Evolutionary conservation across 176 grass and related monocot species (phyloP).

Genomic region (Musa acuminata): DNA sequence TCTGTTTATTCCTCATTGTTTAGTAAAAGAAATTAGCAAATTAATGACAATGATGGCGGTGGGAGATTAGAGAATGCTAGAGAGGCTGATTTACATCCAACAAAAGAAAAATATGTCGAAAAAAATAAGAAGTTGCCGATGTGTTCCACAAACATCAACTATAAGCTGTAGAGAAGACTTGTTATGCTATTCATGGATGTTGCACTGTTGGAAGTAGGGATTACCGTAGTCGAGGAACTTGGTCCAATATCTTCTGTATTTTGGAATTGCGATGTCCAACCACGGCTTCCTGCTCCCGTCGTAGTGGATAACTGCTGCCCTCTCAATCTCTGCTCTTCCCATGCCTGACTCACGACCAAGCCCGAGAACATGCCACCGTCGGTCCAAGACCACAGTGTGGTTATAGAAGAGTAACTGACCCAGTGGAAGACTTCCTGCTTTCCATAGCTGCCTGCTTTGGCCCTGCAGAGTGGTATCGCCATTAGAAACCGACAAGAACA

Average conservation of each 20-base stretch:
- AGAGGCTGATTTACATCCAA: background rate
- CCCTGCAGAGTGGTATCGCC: constrained; percentile 34
- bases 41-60: too few species aligned
- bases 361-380: constrained; percentile 51
- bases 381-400: constrained; percentile 51
- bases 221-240: constrained; percentile 51
- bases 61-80: background rate
- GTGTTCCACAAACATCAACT: too few species aligned
- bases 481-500: background rate
- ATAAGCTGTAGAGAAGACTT: too few species aligned
- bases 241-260: constrained; percentile 67
- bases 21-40: too few species aligned
- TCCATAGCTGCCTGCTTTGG: constrained; percentile 50
- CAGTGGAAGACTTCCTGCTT: constrained; percentile 56
- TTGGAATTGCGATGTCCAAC: constrained; percentile 61
- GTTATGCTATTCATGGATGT: constrained; percentile 46
- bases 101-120: background rate
- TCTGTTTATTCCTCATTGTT: too few species aligned
- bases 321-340: constrained; percentile 35
- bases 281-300: constrained; percentile 72
- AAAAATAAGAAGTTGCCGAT: background rate
- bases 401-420: constrained; percentile 77
- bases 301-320: constrained; percentile 51
- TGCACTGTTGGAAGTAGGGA: constrained; percentile 53
- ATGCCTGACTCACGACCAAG: constrained; percentile 38